Base-by-base conservation (phyloP, 1,284 basidiomycete species). In the Ustilago hordei region DNA sequence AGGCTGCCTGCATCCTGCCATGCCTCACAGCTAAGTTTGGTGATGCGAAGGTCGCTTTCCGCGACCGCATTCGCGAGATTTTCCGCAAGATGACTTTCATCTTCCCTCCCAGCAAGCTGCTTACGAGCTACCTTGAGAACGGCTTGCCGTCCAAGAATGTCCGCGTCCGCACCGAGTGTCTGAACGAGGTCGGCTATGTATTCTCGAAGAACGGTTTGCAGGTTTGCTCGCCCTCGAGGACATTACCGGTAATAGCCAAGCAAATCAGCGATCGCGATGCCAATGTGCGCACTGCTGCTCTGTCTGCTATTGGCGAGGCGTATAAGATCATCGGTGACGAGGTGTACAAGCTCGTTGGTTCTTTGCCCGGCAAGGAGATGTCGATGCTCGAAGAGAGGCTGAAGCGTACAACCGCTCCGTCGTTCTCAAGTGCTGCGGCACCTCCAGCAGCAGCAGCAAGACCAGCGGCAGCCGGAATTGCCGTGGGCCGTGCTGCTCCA, bases 231-330 rank as follows among this genome's bases (percentile, higher is more conserved):
- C 85, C 91, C 60, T 76, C 83, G 54, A 95, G 93, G 83, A 91
- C 93, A 3, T 91, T 96, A 82, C 92, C 93, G 0, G 83, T 89
- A 32, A 89, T 97, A 60, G 95, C 93, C 8, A 89, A 91, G 2
- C 91, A 92, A 89, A 92, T 97, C 70, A 91, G 92, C 32, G 95
- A 97, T 85, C 93, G 94, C 84, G 95, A 97, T 86, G 90, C 93
- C 0, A 88, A 89, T 63, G 94, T 95, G 36, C 90, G 95, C 13
- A 94, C 93, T 77, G 93, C 94, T 12, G 92, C 94, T 8, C 88
- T 97, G 31, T 89, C 90, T 43, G 89, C 91, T 41, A 87, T 97
- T 60, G 91, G 95, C 91, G 93, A 95, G 85, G 92, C 90, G 3
- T 97, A 95, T 85, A 89, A 90, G 23, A 89, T 94, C 13, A 90